phyloP scores from a whole-genome alignment of 257 asterid species.

The Salvia miltiorrhiza region DNA sequence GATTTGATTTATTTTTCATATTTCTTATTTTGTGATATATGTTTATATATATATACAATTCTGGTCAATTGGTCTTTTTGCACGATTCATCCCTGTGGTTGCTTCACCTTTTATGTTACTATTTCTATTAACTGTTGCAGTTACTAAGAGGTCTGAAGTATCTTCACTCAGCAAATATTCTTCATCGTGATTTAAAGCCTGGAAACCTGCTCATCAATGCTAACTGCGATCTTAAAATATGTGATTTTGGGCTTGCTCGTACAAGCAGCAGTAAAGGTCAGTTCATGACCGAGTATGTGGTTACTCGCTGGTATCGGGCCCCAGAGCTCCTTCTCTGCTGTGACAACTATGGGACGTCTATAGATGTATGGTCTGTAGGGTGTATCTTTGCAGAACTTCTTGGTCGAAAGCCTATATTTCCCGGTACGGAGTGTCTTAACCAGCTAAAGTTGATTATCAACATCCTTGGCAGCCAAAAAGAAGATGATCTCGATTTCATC shows the following conservation, averaged over 20 bases:
- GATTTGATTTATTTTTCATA: neutral
- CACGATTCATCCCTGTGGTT: neutral
- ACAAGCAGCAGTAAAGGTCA: conserved; percentile 48
- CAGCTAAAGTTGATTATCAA: conserved; percentile 55
- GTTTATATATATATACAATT: neutral
- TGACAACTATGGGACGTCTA: conserved; percentile 60
- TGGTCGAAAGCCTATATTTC: conserved; percentile 61
- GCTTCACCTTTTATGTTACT: neutral
- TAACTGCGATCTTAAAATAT: conserved; percentile 54
- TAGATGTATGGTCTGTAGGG: conserved; percentile 66
- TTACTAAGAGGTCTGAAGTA: conserved; percentile 60
- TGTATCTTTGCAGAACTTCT: conserved; percentile 67
- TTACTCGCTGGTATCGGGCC: conserved; percentile 66
- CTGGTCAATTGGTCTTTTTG: neutral
- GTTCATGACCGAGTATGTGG: conserved; percentile 67
- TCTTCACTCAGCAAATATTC: conserved; percentile 63
- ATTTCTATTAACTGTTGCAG: conserved; percentile 28
- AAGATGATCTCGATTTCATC: conserved; percentile 47
- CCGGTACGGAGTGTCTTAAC: conserved; percentile 61
- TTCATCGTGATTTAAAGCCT: conserved; percentile 66
- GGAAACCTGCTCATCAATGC: conserved; percentile 63
- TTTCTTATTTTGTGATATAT: neutral
- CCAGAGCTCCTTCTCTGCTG: conserved; percentile 71
- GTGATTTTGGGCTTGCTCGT: conserved; percentile 68
- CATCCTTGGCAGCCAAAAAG: conserved; percentile 56